Percentiles rank a stretch among this genome's conserved stretches.
These are phyloP conservation scores for Termitomyces sp. DNA, from an alignment of 1,284 basidiomycete species.

Conservation along the genomic window DNA sequence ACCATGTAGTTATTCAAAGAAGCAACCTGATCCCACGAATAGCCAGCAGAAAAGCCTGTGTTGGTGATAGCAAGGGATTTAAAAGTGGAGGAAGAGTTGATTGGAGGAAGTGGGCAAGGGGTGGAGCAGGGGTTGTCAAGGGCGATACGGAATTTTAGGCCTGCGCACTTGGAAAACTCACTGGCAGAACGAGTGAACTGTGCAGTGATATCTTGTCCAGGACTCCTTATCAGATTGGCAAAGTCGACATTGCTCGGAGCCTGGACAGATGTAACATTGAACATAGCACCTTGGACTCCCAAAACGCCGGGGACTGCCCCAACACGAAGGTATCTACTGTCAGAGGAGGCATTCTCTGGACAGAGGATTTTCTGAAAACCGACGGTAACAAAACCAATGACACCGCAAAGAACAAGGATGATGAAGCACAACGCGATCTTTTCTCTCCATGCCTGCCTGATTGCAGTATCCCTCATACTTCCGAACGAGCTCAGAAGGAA, in stretches of 20 bases:
- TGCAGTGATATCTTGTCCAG: constrained; percentile 87
- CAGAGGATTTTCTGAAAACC: constrained; percentile 93
- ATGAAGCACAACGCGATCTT: constrained; percentile 93
- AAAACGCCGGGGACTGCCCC: constrained; percentile 58
- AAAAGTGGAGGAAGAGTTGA: constrained; percentile 56
- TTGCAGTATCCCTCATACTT: constrained; percentile 75
- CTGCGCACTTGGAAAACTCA: constrained; percentile 61
- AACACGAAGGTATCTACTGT: constrained; percentile 66
- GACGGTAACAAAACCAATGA: constrained; percentile 91
- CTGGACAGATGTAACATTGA: constrained; percentile 64
- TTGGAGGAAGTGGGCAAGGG: constrained; percentile 58
- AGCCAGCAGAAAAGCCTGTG: constrained; percentile 70
- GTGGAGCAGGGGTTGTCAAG: constrained; percentile 68
- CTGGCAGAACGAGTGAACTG: constrained; percentile 69
- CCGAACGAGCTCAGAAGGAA: constrained; percentile 70
- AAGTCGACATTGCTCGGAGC: constrained; percentile 55
- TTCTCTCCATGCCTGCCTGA: constrained; percentile 95
- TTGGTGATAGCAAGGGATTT: constrained; percentile 56
- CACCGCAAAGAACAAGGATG: constrained; percentile 71
- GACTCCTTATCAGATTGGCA: constrained; percentile 50
- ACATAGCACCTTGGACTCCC: constrained; percentile 74
- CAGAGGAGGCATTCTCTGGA: constrained; percentile 58
- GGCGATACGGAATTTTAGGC: constrained; percentile 63
- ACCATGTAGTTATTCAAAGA: constrained; percentile 72
- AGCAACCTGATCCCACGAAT: constrained; percentile 84